Evolutionary conservation across 441 rosid genomes (phyloP).

Genomic region (Macaranga tanarius): DNA sequence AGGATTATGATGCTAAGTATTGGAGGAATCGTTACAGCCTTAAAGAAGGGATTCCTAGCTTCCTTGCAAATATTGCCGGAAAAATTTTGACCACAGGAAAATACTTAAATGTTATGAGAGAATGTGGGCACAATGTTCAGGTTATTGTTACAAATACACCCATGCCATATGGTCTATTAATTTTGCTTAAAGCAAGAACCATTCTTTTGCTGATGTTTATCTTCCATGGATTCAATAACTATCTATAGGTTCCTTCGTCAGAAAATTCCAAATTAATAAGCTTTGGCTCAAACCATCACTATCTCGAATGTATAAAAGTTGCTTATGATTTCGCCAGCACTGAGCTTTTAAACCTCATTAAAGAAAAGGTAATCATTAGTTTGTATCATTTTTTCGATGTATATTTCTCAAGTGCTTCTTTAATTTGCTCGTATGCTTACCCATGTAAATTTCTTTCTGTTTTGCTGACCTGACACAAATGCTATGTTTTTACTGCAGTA

Average conservation of each 20-base stretch:
- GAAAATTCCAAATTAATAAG: slow-evolving; percentile 79
- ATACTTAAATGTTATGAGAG: slow-evolving; percentile 96
- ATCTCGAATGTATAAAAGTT: slow-evolving; percentile 89
- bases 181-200: neutral
- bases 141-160: slow-evolving; percentile 34
- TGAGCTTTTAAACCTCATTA: slow-evolving; percentile 82
- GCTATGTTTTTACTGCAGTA: slow-evolving; percentile 47
- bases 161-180: slow-evolving; percentile 3
- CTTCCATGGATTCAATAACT: slow-evolving; percentile 24
- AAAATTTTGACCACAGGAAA: slow-evolving; percentile 94
- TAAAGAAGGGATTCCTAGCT: slow-evolving; percentile 92
- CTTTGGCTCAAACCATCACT: slow-evolving; percentile 88
- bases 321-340: slow-evolving; percentile 89
- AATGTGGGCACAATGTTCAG: slow-evolving; percentile 97
- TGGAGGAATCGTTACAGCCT: slow-evolving; percentile 92
- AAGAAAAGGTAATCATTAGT: slow-evolving; percentile 59
- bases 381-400: slow-evolving; percentile 7
- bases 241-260: slow-evolving; percentile 69
- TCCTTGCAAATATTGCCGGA: slow-evolving; percentile 89
- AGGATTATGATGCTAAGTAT: slow-evolving; percentile 77
- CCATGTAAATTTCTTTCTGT: slow-evolving; percentile 18
- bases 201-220: slow-evolving; percentile 16
- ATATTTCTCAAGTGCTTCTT: neutral
- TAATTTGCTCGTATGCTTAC: slow-evolving; percentile 13
- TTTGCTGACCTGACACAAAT: slow-evolving; percentile 21